phyloP scores from a whole-genome alignment of 768 basidiomycete species.

The Naematelia aurantialba region DNA sequence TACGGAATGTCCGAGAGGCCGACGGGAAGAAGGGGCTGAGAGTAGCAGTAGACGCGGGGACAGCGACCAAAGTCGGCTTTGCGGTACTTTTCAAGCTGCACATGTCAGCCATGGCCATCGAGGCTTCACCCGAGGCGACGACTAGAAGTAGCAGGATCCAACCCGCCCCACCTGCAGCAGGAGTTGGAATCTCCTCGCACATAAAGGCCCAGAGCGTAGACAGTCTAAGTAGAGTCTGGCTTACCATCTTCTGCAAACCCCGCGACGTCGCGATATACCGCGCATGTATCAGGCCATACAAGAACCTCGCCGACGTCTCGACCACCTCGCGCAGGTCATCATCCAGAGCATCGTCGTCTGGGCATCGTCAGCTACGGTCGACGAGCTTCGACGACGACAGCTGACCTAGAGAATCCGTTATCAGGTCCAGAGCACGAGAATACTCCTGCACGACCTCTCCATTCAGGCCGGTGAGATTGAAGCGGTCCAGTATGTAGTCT shows the following conservation, averaged over 20 bases:
- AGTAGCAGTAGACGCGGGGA: conserved; percentile 91
- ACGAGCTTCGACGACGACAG: conserved; percentile 11
- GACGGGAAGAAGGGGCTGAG: conserved; percentile 91
- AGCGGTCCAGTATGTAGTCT: conserved; percentile 99
- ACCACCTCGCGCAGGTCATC: conserved; percentile 88
- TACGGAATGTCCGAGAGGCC: conserved; percentile 96
- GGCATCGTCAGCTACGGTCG: background rate
- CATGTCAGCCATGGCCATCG: background rate
- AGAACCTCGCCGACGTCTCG: conserved; percentile 84
- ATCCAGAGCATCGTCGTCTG: conserved; percentile 84
- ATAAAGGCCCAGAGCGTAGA: too few relatives aligned
- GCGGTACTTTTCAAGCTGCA: conserved; percentile 86
- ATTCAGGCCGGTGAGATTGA: conserved; percentile 95
- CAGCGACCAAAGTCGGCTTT: conserved; percentile 97
- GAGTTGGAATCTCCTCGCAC: too few relatives aligned
- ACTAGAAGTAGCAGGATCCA: background rate
- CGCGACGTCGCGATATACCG: conserved; percentile 94
- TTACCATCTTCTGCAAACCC: conserved; percentile 91
- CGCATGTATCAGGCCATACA: conserved; percentile 95
- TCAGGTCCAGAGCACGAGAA: conserved; percentile 85
- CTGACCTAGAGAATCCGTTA: conserved; percentile 90
- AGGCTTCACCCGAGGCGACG: too few relatives aligned
- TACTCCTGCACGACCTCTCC: conserved; percentile 88
- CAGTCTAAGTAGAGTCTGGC: conserved; percentile 9
- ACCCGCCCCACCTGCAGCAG: too few relatives aligned